Evolutionary conservation across 352 stramenopile species (phyloP).

Genomic region (Albugo laibachii): DNA sequence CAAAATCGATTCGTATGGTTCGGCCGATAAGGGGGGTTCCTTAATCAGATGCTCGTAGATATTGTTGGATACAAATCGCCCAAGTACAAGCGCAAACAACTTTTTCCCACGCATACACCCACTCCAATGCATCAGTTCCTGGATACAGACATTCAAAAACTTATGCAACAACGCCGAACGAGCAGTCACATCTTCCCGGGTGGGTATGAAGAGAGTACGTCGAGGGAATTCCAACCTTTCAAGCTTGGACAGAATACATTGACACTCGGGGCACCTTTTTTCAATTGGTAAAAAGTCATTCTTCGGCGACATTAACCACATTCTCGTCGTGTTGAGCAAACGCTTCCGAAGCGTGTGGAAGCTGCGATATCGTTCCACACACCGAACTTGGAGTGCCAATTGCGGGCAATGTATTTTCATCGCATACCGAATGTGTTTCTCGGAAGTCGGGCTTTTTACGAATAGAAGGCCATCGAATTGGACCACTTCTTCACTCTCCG

Average conservation of each 20-base stretch:
- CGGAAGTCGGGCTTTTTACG: slow-evolving; percentile 24
- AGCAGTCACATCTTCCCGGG: slow-evolving; percentile 20
- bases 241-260: slow-evolving; percentile 16
- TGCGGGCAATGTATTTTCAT: slow-evolving; percentile 29
- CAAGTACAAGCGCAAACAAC: slow-evolving; percentile 17
- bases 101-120: slow-evolving; percentile 27
- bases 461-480: slow-evolving; percentile 31
- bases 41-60: neutral
- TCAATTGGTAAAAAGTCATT: neutral
- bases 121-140: slow-evolving; percentile 17
- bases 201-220: slow-evolving; percentile 25
- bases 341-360: slow-evolving; percentile 32
- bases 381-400: slow-evolving; percentile 21
- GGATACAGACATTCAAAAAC: slow-evolving; percentile 23
- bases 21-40: neutral
- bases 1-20: no score
- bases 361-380: slow-evolving; percentile 33
- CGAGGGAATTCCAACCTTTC: slow-evolving; percentile 23
- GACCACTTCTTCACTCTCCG: slow-evolving; percentile 6
- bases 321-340: slow-evolving; percentile 21
- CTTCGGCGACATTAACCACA: slow-evolving; percentile 8
- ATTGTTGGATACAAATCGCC: slow-evolving; percentile 36
- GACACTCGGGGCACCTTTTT: slow-evolving; percentile 19
- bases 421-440: slow-evolving; percentile 35
- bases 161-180: slow-evolving; percentile 25